phyloP scores from a whole-genome alignment of 257 asterid species.

The Nicotiana paniculata region DNA sequence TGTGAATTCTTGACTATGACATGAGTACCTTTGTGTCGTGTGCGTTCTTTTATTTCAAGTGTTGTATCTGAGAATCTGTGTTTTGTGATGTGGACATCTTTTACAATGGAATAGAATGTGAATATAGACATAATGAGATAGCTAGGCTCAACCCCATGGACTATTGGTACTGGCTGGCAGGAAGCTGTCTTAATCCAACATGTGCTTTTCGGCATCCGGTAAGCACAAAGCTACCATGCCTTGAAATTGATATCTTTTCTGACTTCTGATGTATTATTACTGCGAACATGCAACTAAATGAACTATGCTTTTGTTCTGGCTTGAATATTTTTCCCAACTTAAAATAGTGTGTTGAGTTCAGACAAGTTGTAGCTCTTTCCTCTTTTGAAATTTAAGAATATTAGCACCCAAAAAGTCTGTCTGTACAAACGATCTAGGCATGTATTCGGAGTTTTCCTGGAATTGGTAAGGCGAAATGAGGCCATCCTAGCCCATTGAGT shows the following conservation, averaged over 20 bases:
- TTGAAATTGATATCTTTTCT: not conserved
- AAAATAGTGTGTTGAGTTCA: not conserved
- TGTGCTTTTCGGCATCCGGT: slow-evolving; percentile 48
- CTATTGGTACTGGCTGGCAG: slow-evolving; percentile 35
- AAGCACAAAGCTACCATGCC: slow-evolving; percentile 3
- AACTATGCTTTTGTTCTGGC: not conserved
- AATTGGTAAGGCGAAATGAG: too few relatives aligned
- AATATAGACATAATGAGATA: slow-evolving; percentile 37
- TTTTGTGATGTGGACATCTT: not conserved
- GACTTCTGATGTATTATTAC: not conserved
- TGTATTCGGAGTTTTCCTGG: too few relatives aligned
- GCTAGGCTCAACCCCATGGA: slow-evolving; percentile 46
- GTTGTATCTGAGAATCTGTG: not conserved
- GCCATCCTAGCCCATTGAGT: too few relatives aligned
- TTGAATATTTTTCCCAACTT: not conserved
- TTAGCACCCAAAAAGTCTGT: too few relatives aligned
- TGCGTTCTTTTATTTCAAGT: not conserved
- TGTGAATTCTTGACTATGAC: not conserved
- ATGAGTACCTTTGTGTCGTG: not conserved
- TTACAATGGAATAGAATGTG: slow-evolving; percentile 37
- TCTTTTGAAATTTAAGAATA: not conserved
- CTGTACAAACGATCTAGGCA: too few relatives aligned
- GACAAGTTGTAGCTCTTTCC: not conserved
- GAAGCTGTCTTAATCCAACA: slow-evolving; percentile 30
- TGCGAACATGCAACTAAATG: not conserved